phyloP scores from a whole-genome alignment of 2,329 filamentous ascomycete genomes.

The Cryphonectria naterciae region DNA sequence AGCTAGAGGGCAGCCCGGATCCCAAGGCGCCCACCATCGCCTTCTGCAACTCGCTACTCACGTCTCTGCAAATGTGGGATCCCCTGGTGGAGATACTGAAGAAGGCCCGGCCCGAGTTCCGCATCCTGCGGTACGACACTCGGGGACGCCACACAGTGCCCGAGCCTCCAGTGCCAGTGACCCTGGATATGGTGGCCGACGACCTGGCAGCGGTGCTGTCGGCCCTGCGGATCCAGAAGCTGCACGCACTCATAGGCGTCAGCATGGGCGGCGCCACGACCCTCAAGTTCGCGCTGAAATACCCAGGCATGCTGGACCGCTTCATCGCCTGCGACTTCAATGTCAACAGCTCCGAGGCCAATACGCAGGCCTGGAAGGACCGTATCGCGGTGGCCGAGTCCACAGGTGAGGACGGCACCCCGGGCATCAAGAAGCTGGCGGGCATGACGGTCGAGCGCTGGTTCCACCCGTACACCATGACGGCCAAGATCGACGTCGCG shows the following conservation, averaged over 20 bases:
- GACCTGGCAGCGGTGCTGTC: conserved; percentile 71
- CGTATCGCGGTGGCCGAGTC: conserved; percentile 70
- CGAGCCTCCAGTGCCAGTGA: conserved; percentile 55
- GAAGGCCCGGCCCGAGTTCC: conserved; percentile 63
- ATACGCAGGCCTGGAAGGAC: conserved; percentile 79
- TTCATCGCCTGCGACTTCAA: conserved; percentile 84
- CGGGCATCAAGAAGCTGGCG: conserved; percentile 69
- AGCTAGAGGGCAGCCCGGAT: conserved; percentile 72
- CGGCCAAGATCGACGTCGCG: conserved; percentile 50
- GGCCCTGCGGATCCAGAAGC: conserved; percentile 68
- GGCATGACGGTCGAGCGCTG: conserved; percentile 73
- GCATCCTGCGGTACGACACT: conserved; percentile 76
- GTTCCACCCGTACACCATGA: conserved; percentile 67
- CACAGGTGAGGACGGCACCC: conserved; percentile 49
- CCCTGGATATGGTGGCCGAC: conserved; percentile 66
- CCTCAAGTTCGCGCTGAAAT: conserved; percentile 70
- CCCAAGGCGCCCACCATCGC: conserved; percentile 72
- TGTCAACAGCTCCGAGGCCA: conserved; percentile 69
- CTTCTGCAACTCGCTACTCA: conserved; percentile 80
- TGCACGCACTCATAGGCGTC: conserved; percentile 73
- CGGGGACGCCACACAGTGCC: conserved; percentile 66
- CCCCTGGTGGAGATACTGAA: conserved; percentile 67
- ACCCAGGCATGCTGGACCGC: conserved; percentile 60
- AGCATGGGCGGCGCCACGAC: conserved; percentile 81
- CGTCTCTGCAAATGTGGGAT: conserved; percentile 81